Evolutionary conservation across 768 basidiomycete genomes (phyloP).

Genomic region (Lactarius sp.): DNA sequence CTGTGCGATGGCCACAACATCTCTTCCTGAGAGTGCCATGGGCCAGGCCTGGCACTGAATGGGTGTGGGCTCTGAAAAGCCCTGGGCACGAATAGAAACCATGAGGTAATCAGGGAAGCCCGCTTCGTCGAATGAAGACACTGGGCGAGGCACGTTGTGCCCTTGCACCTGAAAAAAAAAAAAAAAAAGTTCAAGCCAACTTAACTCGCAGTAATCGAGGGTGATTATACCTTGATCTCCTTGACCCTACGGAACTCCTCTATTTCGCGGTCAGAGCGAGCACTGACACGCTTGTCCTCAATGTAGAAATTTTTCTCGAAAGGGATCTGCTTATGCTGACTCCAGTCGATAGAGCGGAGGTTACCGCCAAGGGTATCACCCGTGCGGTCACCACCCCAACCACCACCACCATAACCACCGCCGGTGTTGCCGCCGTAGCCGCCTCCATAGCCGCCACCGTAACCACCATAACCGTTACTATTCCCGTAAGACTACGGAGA

Average conservation of each 20-base stretch:
- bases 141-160: conserved; percentile 79
- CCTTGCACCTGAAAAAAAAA: conserved; percentile 67
- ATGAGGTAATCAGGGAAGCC: conserved; percentile 97
- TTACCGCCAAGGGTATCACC: conserved; percentile 81
- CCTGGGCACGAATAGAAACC: conserved; percentile 89
- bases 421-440: conserved; percentile 36
- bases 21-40: conserved; percentile 92
- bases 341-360: conserved; percentile 85
- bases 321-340: conserved; percentile 58
- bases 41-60: conserved; percentile 99
- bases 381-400: conserved; percentile 57
- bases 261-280: conserved; percentile 77
- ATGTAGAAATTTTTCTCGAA: conserved; percentile 99
- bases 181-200: not conserved
- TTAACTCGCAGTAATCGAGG: not conserved
- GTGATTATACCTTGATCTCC: conserved; percentile 70
- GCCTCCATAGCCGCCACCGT: conserved; percentile 32
- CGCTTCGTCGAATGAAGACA: conserved; percentile 88
- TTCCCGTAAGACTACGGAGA: conserved; percentile 33
- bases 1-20: conserved; percentile 95
- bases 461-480: conserved; percentile 34
- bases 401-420: conserved; percentile 43
- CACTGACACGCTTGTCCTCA: conserved; percentile 80
- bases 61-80: conserved; percentile 85
- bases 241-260: conserved; percentile 79